phyloP scores from a whole-genome alignment of 2,329 filamentous ascomycete species.

The Hortaea werneckii region DNA sequence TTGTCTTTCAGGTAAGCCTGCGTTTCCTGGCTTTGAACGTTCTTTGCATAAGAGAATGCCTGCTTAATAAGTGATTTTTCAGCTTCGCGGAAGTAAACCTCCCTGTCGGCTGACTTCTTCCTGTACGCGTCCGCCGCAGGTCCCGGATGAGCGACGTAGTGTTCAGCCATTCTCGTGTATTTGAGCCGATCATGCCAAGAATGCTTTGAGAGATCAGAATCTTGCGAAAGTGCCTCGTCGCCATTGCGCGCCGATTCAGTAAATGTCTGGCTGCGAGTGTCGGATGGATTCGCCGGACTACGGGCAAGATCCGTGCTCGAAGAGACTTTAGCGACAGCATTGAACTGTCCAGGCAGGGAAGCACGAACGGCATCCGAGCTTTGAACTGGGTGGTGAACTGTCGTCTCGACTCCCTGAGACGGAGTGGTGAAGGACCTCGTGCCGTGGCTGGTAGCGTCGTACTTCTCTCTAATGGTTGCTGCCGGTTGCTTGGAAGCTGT shows the following conservation, averaged over 20 bases:
- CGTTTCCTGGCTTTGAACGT: neutral
- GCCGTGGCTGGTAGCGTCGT: neutral
- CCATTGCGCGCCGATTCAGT: too few species aligned
- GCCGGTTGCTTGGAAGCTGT: neutral
- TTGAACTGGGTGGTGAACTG: too few species aligned
- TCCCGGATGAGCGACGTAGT: constrained; percentile 7
- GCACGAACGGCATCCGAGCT: too few species aligned
- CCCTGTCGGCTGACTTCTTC: constrained; percentile 1
- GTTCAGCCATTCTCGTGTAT: neutral
- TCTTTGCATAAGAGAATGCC: neutral
- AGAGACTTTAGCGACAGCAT: too few species aligned
- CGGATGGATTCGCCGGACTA: too few species aligned
- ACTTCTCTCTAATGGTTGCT: neutral
- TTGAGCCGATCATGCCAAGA: neutral
- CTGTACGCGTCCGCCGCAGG: constrained; percentile 3
- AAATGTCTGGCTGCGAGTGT: too few species aligned
- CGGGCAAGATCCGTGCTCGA: too few species aligned
- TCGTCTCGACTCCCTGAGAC: too few species aligned
- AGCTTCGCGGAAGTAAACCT: neutral
- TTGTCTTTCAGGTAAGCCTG: neutral
- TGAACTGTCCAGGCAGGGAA: too few species aligned
- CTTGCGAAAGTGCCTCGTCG: too few species aligned
- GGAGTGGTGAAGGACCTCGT: too few species aligned
- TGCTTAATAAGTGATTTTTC: constrained; percentile 1
- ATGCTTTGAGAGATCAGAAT: neutral